phyloP scores from a whole-genome alignment of 1,139 yeast species.

The Protomyces inouyei region DNA sequence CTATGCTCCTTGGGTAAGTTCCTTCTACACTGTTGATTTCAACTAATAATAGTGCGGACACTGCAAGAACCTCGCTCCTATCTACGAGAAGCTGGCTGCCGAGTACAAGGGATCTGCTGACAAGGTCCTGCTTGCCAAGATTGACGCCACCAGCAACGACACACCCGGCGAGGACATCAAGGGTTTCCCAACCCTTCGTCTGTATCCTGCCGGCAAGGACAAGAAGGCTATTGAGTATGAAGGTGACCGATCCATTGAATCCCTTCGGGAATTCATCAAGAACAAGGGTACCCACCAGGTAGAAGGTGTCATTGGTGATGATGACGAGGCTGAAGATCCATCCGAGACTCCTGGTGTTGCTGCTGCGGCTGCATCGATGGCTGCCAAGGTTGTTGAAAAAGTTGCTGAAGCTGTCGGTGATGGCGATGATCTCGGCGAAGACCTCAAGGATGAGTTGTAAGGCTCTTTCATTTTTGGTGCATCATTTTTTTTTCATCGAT shows the following conservation, averaged over 20 bases:
- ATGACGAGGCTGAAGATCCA: neutral
- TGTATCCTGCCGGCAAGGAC: conserved; percentile 88
- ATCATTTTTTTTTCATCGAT: neutral
- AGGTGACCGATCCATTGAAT: conserved; percentile 71
- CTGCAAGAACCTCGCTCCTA: conserved; percentile 92
- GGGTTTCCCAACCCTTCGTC: conserved; percentile 90
- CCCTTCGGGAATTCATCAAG: conserved; percentile 64
- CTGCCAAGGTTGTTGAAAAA: conserved; percentile 31
- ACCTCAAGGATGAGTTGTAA: neutral
- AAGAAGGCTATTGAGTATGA: conserved; percentile 64
- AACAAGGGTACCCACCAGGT: conserved; percentile 56
- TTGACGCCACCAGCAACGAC: conserved; percentile 52
- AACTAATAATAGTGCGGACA: conserved; percentile 63
- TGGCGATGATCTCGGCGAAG: conserved; percentile 39
- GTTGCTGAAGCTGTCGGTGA: conserved; percentile 41
- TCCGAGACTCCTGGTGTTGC: conserved; percentile 20
- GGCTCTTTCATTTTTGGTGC: neutral
- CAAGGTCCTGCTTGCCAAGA: conserved; percentile 41
- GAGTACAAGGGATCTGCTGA: conserved; percentile 44
- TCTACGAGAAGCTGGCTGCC: conserved; percentile 45
- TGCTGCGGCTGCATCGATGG: conserved; percentile 29
- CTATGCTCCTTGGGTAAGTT: conserved; percentile 79
- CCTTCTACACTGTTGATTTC: neutral
- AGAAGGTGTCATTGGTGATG: conserved; percentile 36
- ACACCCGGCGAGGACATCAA: conserved; percentile 60